A percentile compares a stretch with the other conserved stretches of the same genome.
These are phyloP conservation scores for Pythium myriotylum DNA, from an alignment of 352 stramenopile genomes.

Conservation along the genomic window DNA sequence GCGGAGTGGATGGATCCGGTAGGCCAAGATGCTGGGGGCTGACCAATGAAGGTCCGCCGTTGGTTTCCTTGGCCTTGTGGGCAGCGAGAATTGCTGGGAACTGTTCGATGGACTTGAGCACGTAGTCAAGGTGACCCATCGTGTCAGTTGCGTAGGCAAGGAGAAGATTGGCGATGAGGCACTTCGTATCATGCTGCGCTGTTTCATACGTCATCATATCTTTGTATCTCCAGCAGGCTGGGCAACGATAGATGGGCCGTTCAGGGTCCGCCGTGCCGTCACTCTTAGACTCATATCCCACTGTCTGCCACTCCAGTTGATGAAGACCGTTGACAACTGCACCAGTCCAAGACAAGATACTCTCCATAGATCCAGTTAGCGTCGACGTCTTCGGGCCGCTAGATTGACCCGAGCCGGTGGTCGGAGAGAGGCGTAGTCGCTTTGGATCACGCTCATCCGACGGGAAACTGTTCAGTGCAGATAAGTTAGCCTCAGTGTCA, in stretches of 20 bases:
- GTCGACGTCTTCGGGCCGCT: constrained; percentile 34
- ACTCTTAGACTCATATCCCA: constrained; percentile 78
- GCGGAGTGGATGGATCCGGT: constrained; percentile 33
- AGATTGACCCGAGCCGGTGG: constrained; percentile 10
- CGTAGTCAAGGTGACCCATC: constrained; percentile 71
- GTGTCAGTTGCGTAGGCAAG: constrained; percentile 83
- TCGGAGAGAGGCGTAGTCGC: constrained; percentile 46
- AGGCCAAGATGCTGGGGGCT: constrained; percentile 42
- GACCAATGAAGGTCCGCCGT: constrained; percentile 19
- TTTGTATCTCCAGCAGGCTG: constrained; percentile 84
- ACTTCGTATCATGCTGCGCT: constrained; percentile 83
- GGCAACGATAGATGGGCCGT: constrained; percentile 80
- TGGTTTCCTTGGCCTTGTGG: constrained; percentile 43
- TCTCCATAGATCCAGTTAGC: constrained; percentile 73
- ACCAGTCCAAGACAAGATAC: constrained; percentile 69
- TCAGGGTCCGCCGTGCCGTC: constrained; percentile 73
- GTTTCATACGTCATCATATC: constrained; percentile 85
- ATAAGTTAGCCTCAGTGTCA: constrained; percentile 60
- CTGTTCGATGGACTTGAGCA: constrained; percentile 78
- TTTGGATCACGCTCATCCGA: constrained; percentile 65
- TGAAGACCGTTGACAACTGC: constrained; percentile 76
- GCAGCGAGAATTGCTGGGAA: constrained; percentile 67
- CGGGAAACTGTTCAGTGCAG: constrained; percentile 52
- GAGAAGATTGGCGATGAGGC: constrained; percentile 79
- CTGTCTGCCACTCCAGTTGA: constrained; percentile 80